These are phyloP conservation scores for Penicillium robsamsonii DNA, from an alignment of 495 filamentous ascomycete genomes.

Conservation along the genomic window DNA sequence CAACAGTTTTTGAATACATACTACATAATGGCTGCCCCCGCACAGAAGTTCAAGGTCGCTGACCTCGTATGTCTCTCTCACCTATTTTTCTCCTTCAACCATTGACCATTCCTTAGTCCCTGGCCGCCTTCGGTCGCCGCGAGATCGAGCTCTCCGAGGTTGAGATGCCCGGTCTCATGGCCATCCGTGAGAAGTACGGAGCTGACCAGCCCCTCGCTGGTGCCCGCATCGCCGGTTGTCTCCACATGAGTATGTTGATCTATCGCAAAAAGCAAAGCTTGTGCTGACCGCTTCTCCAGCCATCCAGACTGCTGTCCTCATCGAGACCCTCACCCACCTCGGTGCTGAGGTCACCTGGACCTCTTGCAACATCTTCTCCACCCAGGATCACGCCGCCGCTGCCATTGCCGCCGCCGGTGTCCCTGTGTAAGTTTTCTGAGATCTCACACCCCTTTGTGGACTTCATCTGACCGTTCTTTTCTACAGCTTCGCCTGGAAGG, in stretches of 20 bases:
- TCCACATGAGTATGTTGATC: constrained; percentile 84
- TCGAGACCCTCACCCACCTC: constrained; percentile 90
- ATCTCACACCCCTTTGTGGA: neutral
- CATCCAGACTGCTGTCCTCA: constrained; percentile 98
- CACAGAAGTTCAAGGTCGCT: constrained; percentile 94
- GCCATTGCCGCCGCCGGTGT: constrained; percentile 93
- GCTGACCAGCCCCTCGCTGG: constrained; percentile 89
- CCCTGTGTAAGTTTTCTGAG: constrained; percentile 63
- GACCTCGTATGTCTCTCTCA: constrained; percentile 66
- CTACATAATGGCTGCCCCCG: constrained; percentile 64
- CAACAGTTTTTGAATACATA: constrained; percentile 11
- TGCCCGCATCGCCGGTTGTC: constrained; percentile 90
- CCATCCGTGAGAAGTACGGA: constrained; percentile 87
- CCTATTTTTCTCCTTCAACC: constrained; percentile 9
- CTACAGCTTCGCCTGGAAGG: constrained; percentile 92
- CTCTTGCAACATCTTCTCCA: constrained; percentile 98
- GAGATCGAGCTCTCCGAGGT: constrained; percentile 99
- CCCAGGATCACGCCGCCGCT: constrained; percentile 96
- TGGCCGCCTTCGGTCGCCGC: constrained; percentile 97
- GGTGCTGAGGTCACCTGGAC: constrained; percentile 98
- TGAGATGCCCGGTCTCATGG: constrained; percentile 98
- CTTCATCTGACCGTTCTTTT: constrained; percentile 14
- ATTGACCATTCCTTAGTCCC: constrained; percentile 51
- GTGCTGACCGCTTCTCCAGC: constrained; percentile 46
- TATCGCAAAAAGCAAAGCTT: neutral